These are phyloP conservation scores for Pseudogymnoascus sp. DNA, from an alignment of 2,329 filamentous ascomycete genomes.

Conservation along the genomic window DNA sequence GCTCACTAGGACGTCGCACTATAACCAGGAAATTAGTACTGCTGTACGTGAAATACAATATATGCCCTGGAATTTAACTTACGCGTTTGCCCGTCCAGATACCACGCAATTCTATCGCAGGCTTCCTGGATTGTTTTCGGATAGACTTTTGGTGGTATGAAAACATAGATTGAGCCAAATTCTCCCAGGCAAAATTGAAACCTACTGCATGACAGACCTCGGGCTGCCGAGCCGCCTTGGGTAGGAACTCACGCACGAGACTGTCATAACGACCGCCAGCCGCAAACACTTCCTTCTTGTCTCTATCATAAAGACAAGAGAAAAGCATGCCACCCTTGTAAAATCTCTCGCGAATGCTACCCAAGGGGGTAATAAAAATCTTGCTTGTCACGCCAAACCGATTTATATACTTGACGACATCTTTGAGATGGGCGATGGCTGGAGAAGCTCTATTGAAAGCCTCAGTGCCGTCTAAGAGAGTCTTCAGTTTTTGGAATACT, in stretches of 20 bases:
- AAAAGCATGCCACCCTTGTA: constrained; percentile 82
- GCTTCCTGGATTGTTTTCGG: constrained; percentile 59
- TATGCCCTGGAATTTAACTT: constrained; percentile 36
- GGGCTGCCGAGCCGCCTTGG: constrained; percentile 53
- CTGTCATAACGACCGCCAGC: constrained; percentile 90
- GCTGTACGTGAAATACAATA: not conserved
- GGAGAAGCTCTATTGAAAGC: constrained; percentile 66
- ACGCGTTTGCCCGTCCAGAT: constrained; percentile 57
- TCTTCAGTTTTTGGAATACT: constrained; percentile 50
- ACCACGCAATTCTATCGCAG: constrained; percentile 51
- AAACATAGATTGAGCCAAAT: constrained; percentile 57
- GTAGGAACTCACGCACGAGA: constrained; percentile 74
- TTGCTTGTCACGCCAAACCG: constrained; percentile 67
- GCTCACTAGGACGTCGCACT: constrained; percentile 84
- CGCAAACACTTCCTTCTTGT: constrained; percentile 77
- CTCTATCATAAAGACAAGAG: constrained; percentile 80
- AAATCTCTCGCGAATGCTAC: constrained; percentile 85
- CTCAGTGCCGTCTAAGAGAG: constrained; percentile 52
- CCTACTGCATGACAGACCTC: constrained; percentile 77
- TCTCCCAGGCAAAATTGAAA: constrained; percentile 84
- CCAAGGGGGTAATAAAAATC: constrained; percentile 75
- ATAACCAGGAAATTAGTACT: constrained; percentile 11
- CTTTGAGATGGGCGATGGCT: constrained; percentile 70
- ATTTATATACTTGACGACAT: constrained; percentile 68
- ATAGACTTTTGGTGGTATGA: constrained; percentile 37